phyloP scores from a whole-genome alignment of 2,329 filamentous ascomycete genomes.

The Aspergillus luchuensis region DNA sequence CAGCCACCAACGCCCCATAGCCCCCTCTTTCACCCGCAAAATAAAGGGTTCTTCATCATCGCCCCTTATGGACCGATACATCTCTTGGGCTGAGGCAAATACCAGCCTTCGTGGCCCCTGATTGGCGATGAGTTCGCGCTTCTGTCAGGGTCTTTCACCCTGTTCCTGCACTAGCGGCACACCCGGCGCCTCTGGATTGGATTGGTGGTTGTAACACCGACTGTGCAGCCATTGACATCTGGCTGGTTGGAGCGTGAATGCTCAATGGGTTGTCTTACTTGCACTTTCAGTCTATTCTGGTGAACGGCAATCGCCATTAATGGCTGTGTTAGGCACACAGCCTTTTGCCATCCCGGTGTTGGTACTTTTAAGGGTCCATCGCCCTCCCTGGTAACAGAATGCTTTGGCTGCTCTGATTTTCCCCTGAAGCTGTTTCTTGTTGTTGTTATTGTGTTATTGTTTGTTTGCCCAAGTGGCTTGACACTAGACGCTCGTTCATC shows the following conservation, averaged over 20 bases:
- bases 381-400: not conserved
- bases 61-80: not conserved
- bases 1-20: not conserved
- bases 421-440: conserved; percentile 2
- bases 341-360: conserved; percentile 4
- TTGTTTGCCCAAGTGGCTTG: conserved; percentile 4
- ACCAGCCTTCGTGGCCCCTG: not conserved
- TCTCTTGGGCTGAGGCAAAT: not conserved
- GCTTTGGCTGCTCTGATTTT: conserved; percentile 4
- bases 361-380: not conserved
- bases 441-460: conserved; percentile 7
- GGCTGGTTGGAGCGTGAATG: not conserved
- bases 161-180: conserved; percentile 27
- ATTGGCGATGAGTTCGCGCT: conserved; percentile 8
- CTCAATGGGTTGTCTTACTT: not conserved
- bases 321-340: not conserved
- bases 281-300: not conserved
- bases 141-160: not conserved
- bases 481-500: conserved; percentile 15
- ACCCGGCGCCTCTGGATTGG: conserved; percentile 12
- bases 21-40: not conserved
- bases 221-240: not conserved
- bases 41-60: not conserved
- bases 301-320: not conserved
- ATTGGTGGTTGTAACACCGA: not conserved